A percentile compares a stretch with the other conserved stretches of the same genome.
phyloP scores from a whole-genome alignment of 116 monocot genomes.

The Papilionanthe hybrid region DNA sequence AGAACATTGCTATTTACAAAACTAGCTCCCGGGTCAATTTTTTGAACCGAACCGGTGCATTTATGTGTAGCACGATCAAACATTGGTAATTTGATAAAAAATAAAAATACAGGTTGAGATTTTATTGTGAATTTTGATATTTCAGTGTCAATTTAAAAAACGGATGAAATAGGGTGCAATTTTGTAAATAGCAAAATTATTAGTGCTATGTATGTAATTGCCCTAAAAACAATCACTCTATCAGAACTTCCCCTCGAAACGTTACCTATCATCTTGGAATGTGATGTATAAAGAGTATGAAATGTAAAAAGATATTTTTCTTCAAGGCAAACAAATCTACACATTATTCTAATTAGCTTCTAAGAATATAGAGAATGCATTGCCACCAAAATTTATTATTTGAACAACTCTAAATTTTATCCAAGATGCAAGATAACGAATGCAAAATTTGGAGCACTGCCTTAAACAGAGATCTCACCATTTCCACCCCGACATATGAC shows the following conservation, averaged over 20 bases:
- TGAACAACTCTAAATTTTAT: background rate
- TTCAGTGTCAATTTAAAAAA: too few species aligned
- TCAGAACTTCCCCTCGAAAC: background rate
- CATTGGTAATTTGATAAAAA: too few species aligned
- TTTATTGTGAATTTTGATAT: too few species aligned
- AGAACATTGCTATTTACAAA: too few species aligned
- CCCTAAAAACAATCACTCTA: background rate
- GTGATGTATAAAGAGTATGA: background rate
- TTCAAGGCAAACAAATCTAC: background rate
- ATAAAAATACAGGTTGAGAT: too few species aligned
- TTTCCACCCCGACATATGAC: constrained; percentile 38
- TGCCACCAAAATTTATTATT: background rate
- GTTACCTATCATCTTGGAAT: background rate
- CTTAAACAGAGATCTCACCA: background rate
- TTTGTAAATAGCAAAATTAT: too few species aligned
- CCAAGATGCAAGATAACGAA: background rate
- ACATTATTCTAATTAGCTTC: background rate
- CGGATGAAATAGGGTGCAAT: too few species aligned
- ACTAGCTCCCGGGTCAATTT: too few species aligned
- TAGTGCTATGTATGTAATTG: too few species aligned
- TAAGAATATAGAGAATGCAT: background rate
- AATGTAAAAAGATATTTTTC: background rate
- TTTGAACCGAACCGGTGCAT: too few species aligned
- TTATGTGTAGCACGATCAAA: too few species aligned
- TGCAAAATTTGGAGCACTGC: background rate